Evolutionary conservation across 108 stramenopile species (phyloP), one percentile per base, ranked within the genome.

Genomic region (Skeletonema marinoi): DNA sequence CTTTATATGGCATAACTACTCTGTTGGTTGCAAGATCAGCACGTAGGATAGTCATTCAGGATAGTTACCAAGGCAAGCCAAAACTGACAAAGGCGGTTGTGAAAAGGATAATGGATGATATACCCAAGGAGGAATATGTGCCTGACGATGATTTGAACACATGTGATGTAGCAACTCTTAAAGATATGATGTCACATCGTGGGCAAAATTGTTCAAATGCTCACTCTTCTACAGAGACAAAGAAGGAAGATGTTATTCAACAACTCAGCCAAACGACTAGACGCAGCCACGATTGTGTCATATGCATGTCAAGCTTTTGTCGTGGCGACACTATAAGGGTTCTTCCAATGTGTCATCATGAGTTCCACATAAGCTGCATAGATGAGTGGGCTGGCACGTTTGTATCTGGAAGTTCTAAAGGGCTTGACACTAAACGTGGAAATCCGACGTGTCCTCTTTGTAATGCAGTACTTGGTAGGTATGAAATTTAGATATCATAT

Each of bases 351-450:
- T 89, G 88, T 41, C 63, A 67, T 62, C 88, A 89, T 73, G 88
- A 89, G 67, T 85, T 89, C 21, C 88, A 89, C 54, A 32, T n/a
- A 80, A 65, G 62, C 60, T 89, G 88, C 68, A 66, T 89, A 16
- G 86, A 85, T 73, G 67, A 87, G 44, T 89, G 88, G 88, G 88
- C 83, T 38, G 66, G 68, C 32, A 87, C 86, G 2, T 89, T 86
- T 71, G 81, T 9, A 56, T 56, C 76, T n/a, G 61, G 32, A 32
- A 80, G 59, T 14, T 56, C 39, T 33, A 74, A 68, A 65, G 19
- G 69, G 36, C 25, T 58, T 16, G 50, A 81, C 65, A 56, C 46
- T 56, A 83, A 76, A 65, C 66, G 54, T 29, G 78, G 78, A 1
- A 70, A 35, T 25, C 88, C 88, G 44, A 71, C 81, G 39, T 88